Base-by-base conservation (phyloP, 495 filamentous ascomycete genomes). In the Eremomyces bilateralis region DNA sequence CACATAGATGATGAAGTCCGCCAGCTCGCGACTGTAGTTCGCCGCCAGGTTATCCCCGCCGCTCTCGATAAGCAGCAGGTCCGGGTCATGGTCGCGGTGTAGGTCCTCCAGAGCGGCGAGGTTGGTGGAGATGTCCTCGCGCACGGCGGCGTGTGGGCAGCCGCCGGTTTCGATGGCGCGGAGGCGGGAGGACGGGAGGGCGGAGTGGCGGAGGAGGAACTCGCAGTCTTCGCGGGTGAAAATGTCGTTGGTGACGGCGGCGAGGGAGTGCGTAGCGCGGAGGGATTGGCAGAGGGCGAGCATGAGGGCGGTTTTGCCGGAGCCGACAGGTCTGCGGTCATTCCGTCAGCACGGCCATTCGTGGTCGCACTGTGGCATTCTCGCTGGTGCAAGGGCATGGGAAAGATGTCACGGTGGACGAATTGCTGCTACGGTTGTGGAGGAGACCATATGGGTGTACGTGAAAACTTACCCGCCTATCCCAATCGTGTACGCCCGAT, bases 201-300 rank as follows among this genome's bases (percentile, higher is more conserved):
- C 88, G 40, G 64, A 56, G 65, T 93, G 65, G 29, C 71, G 69
- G 36, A 79, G 84, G 0, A 97, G 76, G 65, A 97, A 97, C 50
- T 95, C 88, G 57, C 80, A 80, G 59, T 97, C 88, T 61, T 97
- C 88, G 40, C 67, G 62, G 18, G 88, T 95, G 67, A 97, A 97
- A 64, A 95, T 95, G 61, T 97, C 88, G 62, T 97, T 97, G 20
- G 88, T 97, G 2, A 97, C 84, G 25, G 84, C 88, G 3, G 88
- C 88, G 44, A 97, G 74, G 47, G 73, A 81, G 62, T 80, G 80
- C 18, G 65, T 50, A 31, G 69, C 58, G 21, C 88, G 73, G 2
- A 97, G 69, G 20, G 73, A 71, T 20, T 64, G 73, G 56, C 80
- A 91, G 42, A 94, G 69, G 19, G 78, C 71, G 5, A 91, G 70